phyloP scores from a whole-genome alignment of 169 alveolate genomes.

The Plasmodium fragile region DNA sequence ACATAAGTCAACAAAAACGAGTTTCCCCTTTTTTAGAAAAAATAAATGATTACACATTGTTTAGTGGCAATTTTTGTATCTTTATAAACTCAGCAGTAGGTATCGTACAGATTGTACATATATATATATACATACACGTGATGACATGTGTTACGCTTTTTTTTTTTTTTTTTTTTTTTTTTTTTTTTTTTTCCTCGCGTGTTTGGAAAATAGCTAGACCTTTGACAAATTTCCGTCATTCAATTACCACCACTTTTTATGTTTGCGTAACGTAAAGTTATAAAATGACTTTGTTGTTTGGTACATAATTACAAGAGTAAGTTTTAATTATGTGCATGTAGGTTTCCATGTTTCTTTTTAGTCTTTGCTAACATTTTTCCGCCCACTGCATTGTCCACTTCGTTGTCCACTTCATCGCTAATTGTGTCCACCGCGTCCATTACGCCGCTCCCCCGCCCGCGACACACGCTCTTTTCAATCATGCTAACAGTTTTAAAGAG shows the following conservation, averaged over 20 bases:
- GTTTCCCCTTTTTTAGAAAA: not conserved
- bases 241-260: constrained; percentile 4
- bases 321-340: constrained; percentile 5
- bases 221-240: constrained; percentile 15
- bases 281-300: constrained; percentile 45
- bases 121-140: not conserved
- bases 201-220: constrained; percentile 9
- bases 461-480: not conserved
- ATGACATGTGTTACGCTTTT: not conserved
- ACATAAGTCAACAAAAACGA: not conserved
- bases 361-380: not conserved
- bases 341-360: constrained; percentile 1
- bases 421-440: not conserved
- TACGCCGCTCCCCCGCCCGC: not conserved
- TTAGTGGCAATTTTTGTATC: not conserved
- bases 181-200: not conserved
- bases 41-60: not conserved
- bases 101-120: not conserved
- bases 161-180: constrained; percentile 1
- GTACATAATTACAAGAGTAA: constrained; percentile 30
- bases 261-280: constrained; percentile 22
- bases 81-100: not conserved
- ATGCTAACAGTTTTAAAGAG: not conserved
- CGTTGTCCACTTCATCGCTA: not conserved
- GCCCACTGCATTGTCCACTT: too few relatives aligned